Evolutionary conservation across 148 eudicot genomes (phyloP), one percentile per base, ranked within the genome.

Genomic region (Chenopodium berlandieri): DNA sequence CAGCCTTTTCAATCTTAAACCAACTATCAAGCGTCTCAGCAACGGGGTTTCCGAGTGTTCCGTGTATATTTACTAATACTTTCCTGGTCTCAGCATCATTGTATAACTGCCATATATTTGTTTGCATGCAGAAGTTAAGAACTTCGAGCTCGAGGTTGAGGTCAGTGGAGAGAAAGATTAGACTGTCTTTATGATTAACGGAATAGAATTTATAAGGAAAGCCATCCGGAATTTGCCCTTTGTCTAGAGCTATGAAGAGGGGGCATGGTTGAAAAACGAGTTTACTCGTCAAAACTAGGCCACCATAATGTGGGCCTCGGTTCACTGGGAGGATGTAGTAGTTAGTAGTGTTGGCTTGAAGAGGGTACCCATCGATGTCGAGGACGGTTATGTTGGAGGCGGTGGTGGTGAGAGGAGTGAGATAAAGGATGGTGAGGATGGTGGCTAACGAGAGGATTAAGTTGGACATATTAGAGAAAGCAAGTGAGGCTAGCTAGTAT

Each of bases 1-100:
- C 81, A 22, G 67, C 71, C 77, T 86, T 87, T 40, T 89, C 90
- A 2, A 91, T 84, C 84, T 83, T 88, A 67, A 91, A 91, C 91
- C 91, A 89, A 46, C 80, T 89, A 67, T 66, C 30, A 64, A 91
- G 76, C 1, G 90, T 89, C 11, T 75, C 78, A 40, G 9, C 46
- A 32, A 89, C 89, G 2, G 91, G 90, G 46, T 78, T 81, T 23
- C 90, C 93, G 25, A 74, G 75, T 12, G 58, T 72, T 7, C 90
- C 93, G 4, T 85, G 90, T 16, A 83, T 86, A 62, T 31, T 82
- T 74, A 90, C 86, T 20, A 84, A 87, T 84, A 84, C 75, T 22
- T 9, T 12, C 10, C 86, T 77, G 3, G 89, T 83, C 0, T 1
- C 71, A 22, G 37, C 67, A 14, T 86, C 89, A 14, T 11, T 12